Conservation (phyloP, 2,329 filamentous ascomycete genomes). For the Bipolaris cookei region DNA sequence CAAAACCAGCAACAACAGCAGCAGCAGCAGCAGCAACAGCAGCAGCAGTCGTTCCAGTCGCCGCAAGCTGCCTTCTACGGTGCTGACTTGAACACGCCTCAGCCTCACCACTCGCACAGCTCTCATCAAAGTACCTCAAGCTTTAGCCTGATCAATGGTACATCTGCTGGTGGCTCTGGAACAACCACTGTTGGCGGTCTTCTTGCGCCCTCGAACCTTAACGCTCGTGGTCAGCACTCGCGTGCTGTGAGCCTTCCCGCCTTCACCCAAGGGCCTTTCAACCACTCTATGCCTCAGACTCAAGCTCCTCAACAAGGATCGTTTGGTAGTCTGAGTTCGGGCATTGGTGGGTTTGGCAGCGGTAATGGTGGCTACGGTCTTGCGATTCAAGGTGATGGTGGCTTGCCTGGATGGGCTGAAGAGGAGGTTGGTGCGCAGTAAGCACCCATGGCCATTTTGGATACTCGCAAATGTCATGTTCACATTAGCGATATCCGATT, state of each 20-base stretch:
- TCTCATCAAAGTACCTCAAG: slow-evolving; percentile 61
- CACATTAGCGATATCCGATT: slow-evolving; percentile 42
- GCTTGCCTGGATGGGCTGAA: slow-evolving; percentile 67
- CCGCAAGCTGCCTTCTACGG: slow-evolving; percentile 85
- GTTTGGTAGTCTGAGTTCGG: slow-evolving; percentile 65
- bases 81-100: slow-evolving; percentile 65
- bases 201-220: slow-evolving; percentile 71
- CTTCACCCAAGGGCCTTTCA: slow-evolving; percentile 66
- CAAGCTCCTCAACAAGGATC: slow-evolving; percentile 53
- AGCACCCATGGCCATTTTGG: slow-evolving; percentile 2
- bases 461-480: slow-evolving; percentile 15
- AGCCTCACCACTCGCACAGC: slow-evolving; percentile 65
- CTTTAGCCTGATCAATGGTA: slow-evolving; percentile 57
- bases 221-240: slow-evolving; percentile 67
- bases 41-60: slow-evolving; percentile 66
- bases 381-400: slow-evolving; percentile 64
- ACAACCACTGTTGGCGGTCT: slow-evolving; percentile 77
- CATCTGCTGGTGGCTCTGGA: slow-evolving; percentile 53
- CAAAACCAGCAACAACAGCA: slow-evolving; percentile 34
- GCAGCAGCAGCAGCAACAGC: slow-evolving; percentile 39
- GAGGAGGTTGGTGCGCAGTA: slow-evolving; percentile 66
- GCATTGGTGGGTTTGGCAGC: slow-evolving; percentile 62
- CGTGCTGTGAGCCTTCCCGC: slow-evolving; percentile 88
- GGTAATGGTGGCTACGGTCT: slow-evolving; percentile 63
- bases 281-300: slow-evolving; percentile 48